phyloP scores from a whole-genome alignment of 2,329 filamentous ascomycete genomes.

The Aspergillus melleus region DNA sequence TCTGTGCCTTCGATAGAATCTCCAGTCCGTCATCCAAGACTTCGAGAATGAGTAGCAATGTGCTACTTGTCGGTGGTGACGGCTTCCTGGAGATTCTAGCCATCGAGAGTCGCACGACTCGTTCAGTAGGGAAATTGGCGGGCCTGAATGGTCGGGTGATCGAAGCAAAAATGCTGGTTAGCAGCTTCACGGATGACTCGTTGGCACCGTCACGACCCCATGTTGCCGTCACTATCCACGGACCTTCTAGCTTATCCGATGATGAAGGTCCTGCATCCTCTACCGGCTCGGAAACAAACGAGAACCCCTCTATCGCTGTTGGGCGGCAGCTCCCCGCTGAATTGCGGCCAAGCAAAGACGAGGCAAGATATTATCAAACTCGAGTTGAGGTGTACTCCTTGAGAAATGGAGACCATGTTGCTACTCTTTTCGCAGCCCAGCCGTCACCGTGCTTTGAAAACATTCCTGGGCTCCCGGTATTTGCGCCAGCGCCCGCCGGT shows the following conservation, averaged over 20 bases:
- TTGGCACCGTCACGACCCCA: constrained; percentile 64
- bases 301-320: constrained; percentile 29
- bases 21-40: constrained; percentile 46
- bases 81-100: constrained; percentile 75
- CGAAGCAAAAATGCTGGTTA: constrained; percentile 79
- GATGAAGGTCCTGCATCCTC: constrained; percentile 36
- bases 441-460: constrained; percentile 59
- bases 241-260: constrained; percentile 61
- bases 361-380: constrained; percentile 66
- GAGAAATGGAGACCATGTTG: constrained; percentile 68
- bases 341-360: constrained; percentile 27
- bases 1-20: constrained; percentile 78
- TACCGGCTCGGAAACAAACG: constrained; percentile 36
- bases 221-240: constrained; percentile 77
- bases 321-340: constrained; percentile 24
- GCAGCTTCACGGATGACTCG: constrained; percentile 57
- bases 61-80: constrained; percentile 77
- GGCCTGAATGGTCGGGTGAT: constrained; percentile 78
- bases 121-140: constrained; percentile 68
- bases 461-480: constrained; percentile 61
- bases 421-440: constrained; percentile 72
- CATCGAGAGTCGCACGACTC: constrained; percentile 70
- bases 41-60: constrained; percentile 52
- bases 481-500: constrained; percentile 68
- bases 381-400: constrained; percentile 87